These are phyloP conservation scores for Fimicolochytrium jonesii DNA, from an alignment of 192 early-diverging fungal species.

Conservation along the genomic window DNA sequence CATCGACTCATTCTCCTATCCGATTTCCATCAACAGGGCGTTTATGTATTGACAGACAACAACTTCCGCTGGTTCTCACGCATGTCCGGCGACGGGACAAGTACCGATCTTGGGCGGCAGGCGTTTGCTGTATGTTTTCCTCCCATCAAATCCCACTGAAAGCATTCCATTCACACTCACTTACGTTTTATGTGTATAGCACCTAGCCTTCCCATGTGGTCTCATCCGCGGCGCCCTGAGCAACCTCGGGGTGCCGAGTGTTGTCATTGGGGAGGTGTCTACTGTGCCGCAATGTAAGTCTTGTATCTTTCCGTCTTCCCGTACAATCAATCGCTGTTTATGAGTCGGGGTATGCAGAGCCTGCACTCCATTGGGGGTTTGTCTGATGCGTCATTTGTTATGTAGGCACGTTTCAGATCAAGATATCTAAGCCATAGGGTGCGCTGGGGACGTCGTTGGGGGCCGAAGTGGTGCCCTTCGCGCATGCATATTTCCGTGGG, in stretches of 20 bases:
- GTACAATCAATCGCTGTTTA: not conserved
- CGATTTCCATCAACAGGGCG: conserved; percentile 62
- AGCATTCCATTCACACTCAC: not conserved
- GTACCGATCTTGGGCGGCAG: conserved; percentile 69
- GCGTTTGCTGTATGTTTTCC: conserved; percentile 65
- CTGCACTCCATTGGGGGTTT: not conserved
- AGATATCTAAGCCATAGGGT: conserved; percentile 18
- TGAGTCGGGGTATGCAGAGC: not conserved
- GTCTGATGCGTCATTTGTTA: not conserved
- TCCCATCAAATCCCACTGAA: not conserved
- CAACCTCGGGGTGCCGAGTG: conserved; percentile 79
- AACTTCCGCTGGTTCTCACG: conserved; percentile 92
- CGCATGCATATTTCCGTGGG: too few species aligned
- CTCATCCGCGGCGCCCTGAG: conserved; percentile 90
- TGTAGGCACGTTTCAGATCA: conserved; percentile 32
- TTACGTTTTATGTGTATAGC: conserved; percentile 42
- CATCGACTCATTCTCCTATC: not conserved
- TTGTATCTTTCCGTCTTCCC: not conserved
- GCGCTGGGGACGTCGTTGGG: too few species aligned
- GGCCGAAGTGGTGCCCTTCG: too few species aligned
- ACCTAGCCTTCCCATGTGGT: conserved; percentile 96
- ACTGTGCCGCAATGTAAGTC: conserved; percentile 44
- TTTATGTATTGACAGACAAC: conserved; percentile 97
- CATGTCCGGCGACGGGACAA: conserved; percentile 80
- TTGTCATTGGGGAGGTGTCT: conserved; percentile 83